Evolutionary conservation across 2,329 filamentous ascomycete genomes (phyloP).

Genomic region (Nothophaeocryptopus gaeumannii): DNA sequence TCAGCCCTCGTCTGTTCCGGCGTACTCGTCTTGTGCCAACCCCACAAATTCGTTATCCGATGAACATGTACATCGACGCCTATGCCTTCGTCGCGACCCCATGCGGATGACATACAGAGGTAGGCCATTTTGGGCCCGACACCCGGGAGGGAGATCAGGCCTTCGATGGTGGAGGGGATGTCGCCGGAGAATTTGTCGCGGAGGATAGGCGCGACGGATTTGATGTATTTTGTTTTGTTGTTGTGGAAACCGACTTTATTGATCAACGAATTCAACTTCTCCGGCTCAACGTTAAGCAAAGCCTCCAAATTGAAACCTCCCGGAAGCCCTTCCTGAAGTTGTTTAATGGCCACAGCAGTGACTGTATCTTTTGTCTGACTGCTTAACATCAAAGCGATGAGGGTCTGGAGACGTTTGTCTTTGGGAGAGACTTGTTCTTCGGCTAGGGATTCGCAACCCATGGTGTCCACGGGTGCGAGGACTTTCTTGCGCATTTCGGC

Average conservation of each 20-base stretch:
- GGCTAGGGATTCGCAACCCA: slow-evolving; percentile 85
- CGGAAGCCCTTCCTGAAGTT: slow-evolving; percentile 70
- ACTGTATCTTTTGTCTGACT: slow-evolving; percentile 93
- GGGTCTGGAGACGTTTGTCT: slow-evolving; percentile 77
- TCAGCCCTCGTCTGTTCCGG: slow-evolving; percentile 78
- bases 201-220: slow-evolving; percentile 57
- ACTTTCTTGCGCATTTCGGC: slow-evolving; percentile 73
- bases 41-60: slow-evolving; percentile 90
- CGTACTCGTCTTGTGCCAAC: slow-evolving; percentile 77
- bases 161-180: slow-evolving; percentile 75
- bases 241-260: slow-evolving; percentile 89
- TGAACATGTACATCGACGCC: slow-evolving; percentile 95
- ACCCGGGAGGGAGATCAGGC: slow-evolving; percentile 73
- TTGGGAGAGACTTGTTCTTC: slow-evolving; percentile 48
- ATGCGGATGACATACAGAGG: slow-evolving; percentile 75
- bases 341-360: slow-evolving; percentile 77
- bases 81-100: slow-evolving; percentile 71
- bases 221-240: slow-evolving; percentile 84
- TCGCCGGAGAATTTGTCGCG: slow-evolving; percentile 68
- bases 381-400: slow-evolving; percentile 84
- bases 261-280: slow-evolving; percentile 69
- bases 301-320: slow-evolving; percentile 71
- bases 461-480: slow-evolving; percentile 86
- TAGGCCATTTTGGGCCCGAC: slow-evolving; percentile 96
- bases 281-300: slow-evolving; percentile 68